phyloP scores from a whole-genome alignment of 106 monocot genomes.

The Chionographis japonica region DNA sequence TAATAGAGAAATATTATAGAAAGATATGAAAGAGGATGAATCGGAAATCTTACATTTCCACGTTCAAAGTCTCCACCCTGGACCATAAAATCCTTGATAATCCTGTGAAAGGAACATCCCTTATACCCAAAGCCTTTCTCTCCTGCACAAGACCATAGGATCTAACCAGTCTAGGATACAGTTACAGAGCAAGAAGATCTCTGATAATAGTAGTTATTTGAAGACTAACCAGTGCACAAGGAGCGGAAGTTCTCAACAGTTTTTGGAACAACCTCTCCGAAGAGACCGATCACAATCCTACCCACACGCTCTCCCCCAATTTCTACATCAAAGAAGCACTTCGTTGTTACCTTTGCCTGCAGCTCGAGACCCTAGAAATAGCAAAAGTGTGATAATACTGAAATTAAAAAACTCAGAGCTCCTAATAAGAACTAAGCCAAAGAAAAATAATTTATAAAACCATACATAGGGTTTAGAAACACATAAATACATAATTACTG shows the following conservation, averaged over 20 bases:
- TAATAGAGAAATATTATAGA: neutral
- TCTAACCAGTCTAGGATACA: neutral
- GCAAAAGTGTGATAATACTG: neutral
- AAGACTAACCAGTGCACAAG: constrained; percentile 65
- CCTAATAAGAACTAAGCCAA: neutral
- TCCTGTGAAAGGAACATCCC: constrained; percentile 71
- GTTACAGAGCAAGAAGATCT: neutral
- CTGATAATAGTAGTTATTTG: neutral
- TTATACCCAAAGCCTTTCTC: constrained; percentile 85
- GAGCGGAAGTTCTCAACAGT: constrained; percentile 80
- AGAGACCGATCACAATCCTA: constrained; percentile 70
- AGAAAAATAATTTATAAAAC: neutral
- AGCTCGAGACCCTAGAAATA: constrained; percentile 35
- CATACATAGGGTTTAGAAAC: too few species aligned
- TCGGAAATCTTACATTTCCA: constrained; percentile 49
- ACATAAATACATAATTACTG: too few species aligned
- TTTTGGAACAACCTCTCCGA: constrained; percentile 63
- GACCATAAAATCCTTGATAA: constrained; percentile 93
- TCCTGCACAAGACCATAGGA: constrained; percentile 24
- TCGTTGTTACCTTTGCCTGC: constrained; percentile 63
- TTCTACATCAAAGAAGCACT: constrained; percentile 88
- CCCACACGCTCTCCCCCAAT: constrained; percentile 69
- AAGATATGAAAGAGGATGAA: neutral
- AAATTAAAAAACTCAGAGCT: neutral
- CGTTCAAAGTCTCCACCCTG: constrained; percentile 76